phyloP scores from a whole-genome alignment of 2,329 filamentous ascomycete genomes.

The Pseudocercospora cruenta region DNA sequence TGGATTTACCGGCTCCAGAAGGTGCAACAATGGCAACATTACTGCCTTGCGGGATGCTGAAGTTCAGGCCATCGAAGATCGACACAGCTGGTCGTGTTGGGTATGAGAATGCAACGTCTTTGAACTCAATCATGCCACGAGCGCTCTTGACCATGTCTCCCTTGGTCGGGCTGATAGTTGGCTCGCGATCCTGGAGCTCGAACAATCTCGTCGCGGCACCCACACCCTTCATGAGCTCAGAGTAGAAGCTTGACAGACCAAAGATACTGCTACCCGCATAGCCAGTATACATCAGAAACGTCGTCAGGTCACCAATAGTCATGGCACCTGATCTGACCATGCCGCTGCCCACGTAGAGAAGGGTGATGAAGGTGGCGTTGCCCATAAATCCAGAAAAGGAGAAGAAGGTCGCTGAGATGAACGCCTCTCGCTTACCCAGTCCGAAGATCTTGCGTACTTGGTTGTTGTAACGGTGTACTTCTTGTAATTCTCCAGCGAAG shows the following conservation, averaged over 20 bases:
- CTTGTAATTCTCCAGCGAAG: conserved; percentile 89
- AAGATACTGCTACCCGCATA: conserved; percentile 86
- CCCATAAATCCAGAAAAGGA: conserved; percentile 83
- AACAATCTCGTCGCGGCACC: conserved; percentile 95
- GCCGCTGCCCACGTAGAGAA: conserved; percentile 86
- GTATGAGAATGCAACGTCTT: conserved; percentile 85
- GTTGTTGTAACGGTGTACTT: conserved; percentile 86
- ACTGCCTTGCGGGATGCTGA: conserved; percentile 87
- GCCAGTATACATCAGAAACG: conserved; percentile 97
- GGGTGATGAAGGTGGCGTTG: conserved; percentile 91
- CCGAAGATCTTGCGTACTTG: conserved; percentile 92
- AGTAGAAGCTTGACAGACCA: conserved; percentile 93
- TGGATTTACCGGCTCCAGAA: conserved; percentile 94
- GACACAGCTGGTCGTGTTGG: conserved; percentile 88
- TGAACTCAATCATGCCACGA: conserved; percentile 85
- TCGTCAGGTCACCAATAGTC: conserved; percentile 88
- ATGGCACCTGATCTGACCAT: conserved; percentile 87
- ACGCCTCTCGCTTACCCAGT: conserved; percentile 81
- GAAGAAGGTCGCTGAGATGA: conserved; percentile 91
- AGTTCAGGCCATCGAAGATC: conserved; percentile 87
- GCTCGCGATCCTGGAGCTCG: conserved; percentile 87
- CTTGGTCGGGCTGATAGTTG: conserved; percentile 83
- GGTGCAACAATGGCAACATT: conserved; percentile 97
- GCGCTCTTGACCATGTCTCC: conserved; percentile 80
- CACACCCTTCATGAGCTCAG: conserved; percentile 97